phyloP scores from a whole-genome alignment of 73 alveolate species.

The Blepharisma japonicum region DNA sequence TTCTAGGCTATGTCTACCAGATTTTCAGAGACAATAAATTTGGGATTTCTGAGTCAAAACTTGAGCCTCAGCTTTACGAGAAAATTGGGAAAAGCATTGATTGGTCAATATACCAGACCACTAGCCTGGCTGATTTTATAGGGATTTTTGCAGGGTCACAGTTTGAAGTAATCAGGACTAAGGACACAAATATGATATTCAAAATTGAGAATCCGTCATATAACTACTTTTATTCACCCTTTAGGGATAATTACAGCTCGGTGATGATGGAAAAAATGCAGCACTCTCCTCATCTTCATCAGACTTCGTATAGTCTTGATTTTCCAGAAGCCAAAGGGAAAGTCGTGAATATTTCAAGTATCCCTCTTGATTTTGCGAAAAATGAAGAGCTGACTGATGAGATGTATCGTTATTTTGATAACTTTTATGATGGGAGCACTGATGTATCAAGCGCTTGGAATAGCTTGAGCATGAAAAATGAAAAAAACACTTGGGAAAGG shows the following conservation, averaged over 20 bases:
- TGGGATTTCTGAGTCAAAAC: background rate
- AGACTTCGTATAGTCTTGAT: constrained; percentile 6
- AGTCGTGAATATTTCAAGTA: no score
- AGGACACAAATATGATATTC: background rate
- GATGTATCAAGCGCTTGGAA: no score
- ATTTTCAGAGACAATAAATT: background rate
- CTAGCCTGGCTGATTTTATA: background rate
- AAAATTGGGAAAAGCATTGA: constrained; percentile 13
- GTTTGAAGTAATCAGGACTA: constrained; percentile 16
- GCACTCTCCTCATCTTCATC: constrained; percentile 3
- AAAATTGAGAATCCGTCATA: background rate
- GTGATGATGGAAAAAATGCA: background rate
- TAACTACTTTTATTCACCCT: constrained; percentile 17
- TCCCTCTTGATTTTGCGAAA: no score
- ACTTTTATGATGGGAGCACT: no score
- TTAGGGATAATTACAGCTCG: background rate
- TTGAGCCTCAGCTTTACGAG: background rate
- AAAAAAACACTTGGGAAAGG: no score
- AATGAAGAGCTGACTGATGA: no score
- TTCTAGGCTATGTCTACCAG: no score
- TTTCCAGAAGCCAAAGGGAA: no score
- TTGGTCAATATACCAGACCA: background rate
- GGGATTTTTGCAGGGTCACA: background rate
- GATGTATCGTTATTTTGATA: no score
- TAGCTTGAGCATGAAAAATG: no score